These are phyloP conservation scores for Backusella luteola DNA, from an alignment of 192 early-diverging fungal species.

Conservation along the genomic window DNA sequence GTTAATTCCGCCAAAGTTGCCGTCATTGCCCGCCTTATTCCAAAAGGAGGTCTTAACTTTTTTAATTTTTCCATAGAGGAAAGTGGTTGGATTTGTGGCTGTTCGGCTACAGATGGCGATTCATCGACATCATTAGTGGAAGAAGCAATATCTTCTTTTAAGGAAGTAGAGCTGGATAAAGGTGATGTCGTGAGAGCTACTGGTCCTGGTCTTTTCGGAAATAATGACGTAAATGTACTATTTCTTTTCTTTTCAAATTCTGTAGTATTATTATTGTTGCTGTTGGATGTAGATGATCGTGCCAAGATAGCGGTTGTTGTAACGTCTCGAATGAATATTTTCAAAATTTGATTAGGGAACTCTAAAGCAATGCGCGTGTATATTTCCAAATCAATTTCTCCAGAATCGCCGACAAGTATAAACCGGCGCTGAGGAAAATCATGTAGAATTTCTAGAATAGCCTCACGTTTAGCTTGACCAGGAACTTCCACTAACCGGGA, in stretches of 20 bases:
- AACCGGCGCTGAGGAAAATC: conserved; percentile 76
- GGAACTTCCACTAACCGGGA: conserved; percentile 56
- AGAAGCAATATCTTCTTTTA: not conserved
- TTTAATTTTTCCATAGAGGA: conserved; percentile 1
- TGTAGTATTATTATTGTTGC: not conserved
- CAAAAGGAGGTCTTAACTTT: not conserved
- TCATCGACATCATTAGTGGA: not conserved
- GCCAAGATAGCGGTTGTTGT: conserved; percentile 28
- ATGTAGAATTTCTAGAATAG: conserved; percentile 46
- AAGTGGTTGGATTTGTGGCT: not conserved
- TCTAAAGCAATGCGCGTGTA: conserved; percentile 63
- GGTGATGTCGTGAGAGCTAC: not conserved
- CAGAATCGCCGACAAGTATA: conserved; percentile 83
- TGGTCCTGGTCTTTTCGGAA: conserved; percentile 11
- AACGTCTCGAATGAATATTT: conserved; percentile 84
- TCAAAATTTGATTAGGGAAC: conserved; percentile 69
- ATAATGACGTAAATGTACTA: not conserved
- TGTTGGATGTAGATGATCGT: not conserved
- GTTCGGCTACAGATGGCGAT: not conserved
- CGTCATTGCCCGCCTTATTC: conserved; percentile 1
- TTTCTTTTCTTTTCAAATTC: not conserved
- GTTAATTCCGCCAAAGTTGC: conserved; percentile 1
- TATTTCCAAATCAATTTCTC: conserved; percentile 83
- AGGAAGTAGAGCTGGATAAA: not conserved
- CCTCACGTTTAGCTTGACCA: conserved; percentile 49